Percentiles rank a stretch among this genome's conserved stretches.
Evolutionary conservation across 1,284 basidiomycete genomes (phyloP).

Genomic region (Malassezia cuniculi): DNA sequence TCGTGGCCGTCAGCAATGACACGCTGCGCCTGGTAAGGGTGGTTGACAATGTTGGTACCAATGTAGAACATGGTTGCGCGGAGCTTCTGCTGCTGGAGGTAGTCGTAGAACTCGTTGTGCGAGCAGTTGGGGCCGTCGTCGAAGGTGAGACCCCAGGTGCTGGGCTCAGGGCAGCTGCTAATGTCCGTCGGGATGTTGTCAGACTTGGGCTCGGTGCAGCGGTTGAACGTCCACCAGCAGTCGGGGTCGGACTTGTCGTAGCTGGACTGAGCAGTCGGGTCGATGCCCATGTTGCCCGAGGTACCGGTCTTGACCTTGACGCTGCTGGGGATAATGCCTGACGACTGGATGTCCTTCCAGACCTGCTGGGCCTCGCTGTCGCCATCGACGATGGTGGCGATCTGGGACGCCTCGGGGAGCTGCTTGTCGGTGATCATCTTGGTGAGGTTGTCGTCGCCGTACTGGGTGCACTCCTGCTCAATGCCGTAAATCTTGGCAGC

Average conservation of each 20-base stretch:
- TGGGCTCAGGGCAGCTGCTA: constrained; percentile 45
- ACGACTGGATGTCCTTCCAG: constrained; percentile 34
- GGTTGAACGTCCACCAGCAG: constrained; percentile 33
- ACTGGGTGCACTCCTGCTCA: constrained; percentile 24
- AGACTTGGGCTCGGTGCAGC: constrained; percentile 38
- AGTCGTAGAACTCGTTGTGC: constrained; percentile 24
- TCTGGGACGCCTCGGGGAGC: constrained; percentile 42
- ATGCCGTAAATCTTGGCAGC: constrained; percentile 16
- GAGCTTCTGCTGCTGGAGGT: constrained; percentile 15
- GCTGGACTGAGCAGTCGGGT: neutral
- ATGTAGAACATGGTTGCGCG: constrained; percentile 27
- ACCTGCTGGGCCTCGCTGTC: constrained; percentile 46
- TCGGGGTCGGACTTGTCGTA: constrained; percentile 25
- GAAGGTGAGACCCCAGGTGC: constrained; percentile 40
- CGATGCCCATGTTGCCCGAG: neutral
- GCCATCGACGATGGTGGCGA: constrained; percentile 42
- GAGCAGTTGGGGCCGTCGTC: constrained; percentile 36
- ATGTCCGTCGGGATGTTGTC: constrained; percentile 40
- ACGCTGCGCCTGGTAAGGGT: constrained; percentile 17
- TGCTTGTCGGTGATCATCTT: constrained; percentile 15
- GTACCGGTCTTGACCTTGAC: constrained; percentile 17
- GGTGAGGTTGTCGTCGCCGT: constrained; percentile 22
- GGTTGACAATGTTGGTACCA: constrained; percentile 16
- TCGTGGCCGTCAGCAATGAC: constrained; percentile 19
- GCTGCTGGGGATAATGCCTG: constrained; percentile 41